Evolutionary conservation across 2,329 filamentous ascomycete species (phyloP).

Genomic region (Dryadomyces quercus-mongolicae): DNA sequence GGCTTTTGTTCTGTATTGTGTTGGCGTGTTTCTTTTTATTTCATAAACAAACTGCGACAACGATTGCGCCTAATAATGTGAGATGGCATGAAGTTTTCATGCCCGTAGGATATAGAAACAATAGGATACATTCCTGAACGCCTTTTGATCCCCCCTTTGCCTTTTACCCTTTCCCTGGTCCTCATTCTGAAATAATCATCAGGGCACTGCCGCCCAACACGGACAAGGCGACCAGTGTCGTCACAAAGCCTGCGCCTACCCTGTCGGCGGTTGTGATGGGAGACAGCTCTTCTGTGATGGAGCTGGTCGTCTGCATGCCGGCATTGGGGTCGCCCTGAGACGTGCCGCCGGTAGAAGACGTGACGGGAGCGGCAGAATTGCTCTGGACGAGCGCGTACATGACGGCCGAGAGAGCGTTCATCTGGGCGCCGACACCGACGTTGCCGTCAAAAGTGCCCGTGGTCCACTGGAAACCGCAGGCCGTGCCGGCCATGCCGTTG

Average conservation of each 20-base stretch:
- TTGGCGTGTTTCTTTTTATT: not conserved
- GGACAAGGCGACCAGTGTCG: constrained; percentile 34
- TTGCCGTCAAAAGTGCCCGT: constrained; percentile 42
- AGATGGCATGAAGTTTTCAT: not conserved
- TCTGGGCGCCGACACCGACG: constrained; percentile 56
- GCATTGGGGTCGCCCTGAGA: constrained; percentile 38
- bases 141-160: not conserved
- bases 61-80: not conserved
- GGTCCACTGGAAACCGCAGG: constrained; percentile 59
- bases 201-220: constrained; percentile 38
- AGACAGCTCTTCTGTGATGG: constrained; percentile 13
- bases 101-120: not conserved
- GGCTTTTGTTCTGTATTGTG: not conserved
- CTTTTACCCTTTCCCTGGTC: not conserved
- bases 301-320: constrained; percentile 20
- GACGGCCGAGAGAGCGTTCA: constrained; percentile 53
- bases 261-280: constrained; percentile 37
- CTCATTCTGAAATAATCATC: constrained; percentile 19
- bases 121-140: not conserved
- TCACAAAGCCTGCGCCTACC: constrained; percentile 44
- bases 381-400: constrained; percentile 44
- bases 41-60: not conserved
- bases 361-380: constrained; percentile 28
- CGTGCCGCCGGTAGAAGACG: constrained; percentile 45
- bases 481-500: constrained; percentile 41